Evolutionary conservation across 2,329 filamentous ascomycete genomes (phyloP), one percentile per base, ranked within the genome.

Genomic region (Chaetomiaceae sp.): DNA sequence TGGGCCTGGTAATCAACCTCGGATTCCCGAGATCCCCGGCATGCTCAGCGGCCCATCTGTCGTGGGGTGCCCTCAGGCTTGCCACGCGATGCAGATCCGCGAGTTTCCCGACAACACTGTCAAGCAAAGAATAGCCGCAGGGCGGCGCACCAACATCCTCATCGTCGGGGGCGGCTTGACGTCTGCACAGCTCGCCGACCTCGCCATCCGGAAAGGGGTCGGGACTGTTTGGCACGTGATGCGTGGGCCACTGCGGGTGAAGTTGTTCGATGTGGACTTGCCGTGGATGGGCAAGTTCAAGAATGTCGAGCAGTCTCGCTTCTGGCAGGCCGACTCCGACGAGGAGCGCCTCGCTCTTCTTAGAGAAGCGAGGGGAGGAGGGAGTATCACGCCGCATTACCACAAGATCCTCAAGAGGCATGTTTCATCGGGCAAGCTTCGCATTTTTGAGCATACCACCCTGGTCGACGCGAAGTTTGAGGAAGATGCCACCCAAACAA

Each of bases 201-300:
- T 86, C 42, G 81, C 81, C 1, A 70, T 90, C 53, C 76, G 79
- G 8, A 75, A 75, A 21, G 85, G 86, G 0, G 82, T 89, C 0
- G 76, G 73, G 1, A 86, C 82, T 57, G 83, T 91, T 0, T 87
- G 79, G 74, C 79, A 87, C 47, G 64, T 92, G 23, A 84, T 90
- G 78, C 77, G 89, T 0, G 75, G 78, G 0, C 69, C 73, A 0
- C 61, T 78, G 14, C 72, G 73, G 60, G 77, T 89, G 45, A 92
- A 92, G 68, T 84, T 86, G 54, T 92, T 92, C 59, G 89, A 92
- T 61, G 78, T 92, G 21, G 81, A 84, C 52, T 75, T 92, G 1
- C 77, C 80, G 43, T 94, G 89, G 89, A 86, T 92, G 67, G 86
- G 85, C 9, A 92, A 92, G 65, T 92, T 87, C 67, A 83, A 85